These are phyloP conservation scores for Aspergillus sp. DNA, from an alignment of 2,329 filamentous ascomycete genomes.

Conservation along the genomic window DNA sequence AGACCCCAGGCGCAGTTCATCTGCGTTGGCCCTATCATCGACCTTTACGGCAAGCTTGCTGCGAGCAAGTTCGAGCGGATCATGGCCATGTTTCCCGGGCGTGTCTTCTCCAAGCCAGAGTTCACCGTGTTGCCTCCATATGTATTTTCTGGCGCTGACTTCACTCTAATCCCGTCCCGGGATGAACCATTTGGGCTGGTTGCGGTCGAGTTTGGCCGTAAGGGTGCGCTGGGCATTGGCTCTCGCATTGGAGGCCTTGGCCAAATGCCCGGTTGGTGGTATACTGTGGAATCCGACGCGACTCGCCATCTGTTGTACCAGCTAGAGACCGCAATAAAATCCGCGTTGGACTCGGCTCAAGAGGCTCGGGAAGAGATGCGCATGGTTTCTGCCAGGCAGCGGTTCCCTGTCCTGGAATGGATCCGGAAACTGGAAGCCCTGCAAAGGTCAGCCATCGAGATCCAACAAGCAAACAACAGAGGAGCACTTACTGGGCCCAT, in stretches of 20 bases:
- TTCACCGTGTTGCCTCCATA: constrained; percentile 66
- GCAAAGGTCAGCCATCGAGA: constrained; percentile 34
- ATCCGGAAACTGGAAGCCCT: constrained; percentile 63
- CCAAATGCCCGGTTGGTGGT: constrained; percentile 73
- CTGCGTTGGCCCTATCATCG: constrained; percentile 64
- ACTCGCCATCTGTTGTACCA: constrained; percentile 64
- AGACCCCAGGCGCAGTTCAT: constrained; percentile 62
- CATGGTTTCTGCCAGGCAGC: constrained; percentile 63
- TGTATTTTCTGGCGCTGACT: constrained; percentile 68
- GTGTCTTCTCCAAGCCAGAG: constrained; percentile 66
- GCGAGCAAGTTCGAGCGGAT: constrained; percentile 65
- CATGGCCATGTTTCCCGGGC: constrained; percentile 64
- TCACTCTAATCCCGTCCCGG: constrained; percentile 66
- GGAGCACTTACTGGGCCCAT: constrained; percentile 49
- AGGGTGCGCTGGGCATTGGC: constrained; percentile 66
- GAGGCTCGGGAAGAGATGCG: constrained; percentile 62
- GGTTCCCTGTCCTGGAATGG: constrained; percentile 68
- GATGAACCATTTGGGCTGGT: constrained; percentile 70
- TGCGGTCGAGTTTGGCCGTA: constrained; percentile 67
- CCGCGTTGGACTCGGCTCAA: constrained; percentile 57
- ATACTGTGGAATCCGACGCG: constrained; percentile 64
- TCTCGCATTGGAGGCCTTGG: constrained; percentile 66
- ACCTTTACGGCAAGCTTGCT: constrained; percentile 67
- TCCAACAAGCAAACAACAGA: constrained; percentile 42
- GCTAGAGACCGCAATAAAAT: constrained; percentile 64